phyloP scores from a whole-genome alignment of 371 early-diverging fungal species.

The Syncephalastrum monosporum region DNA sequence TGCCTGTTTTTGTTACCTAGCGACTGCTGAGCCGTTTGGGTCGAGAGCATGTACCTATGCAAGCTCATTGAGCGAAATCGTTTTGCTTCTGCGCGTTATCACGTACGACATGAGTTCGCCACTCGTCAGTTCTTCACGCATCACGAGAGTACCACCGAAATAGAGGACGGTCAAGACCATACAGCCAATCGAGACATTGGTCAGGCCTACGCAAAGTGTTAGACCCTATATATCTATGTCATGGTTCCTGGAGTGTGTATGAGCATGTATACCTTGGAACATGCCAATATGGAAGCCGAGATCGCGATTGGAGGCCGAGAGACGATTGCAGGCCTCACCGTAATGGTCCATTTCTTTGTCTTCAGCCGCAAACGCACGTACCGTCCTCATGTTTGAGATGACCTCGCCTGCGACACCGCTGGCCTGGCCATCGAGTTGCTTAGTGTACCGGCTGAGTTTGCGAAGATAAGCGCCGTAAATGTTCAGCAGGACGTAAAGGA shows the following conservation, averaged over 20 bases:
- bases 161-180: slow-evolving; percentile 75
- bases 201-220: slow-evolving; percentile 40
- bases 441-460: slow-evolving; percentile 49
- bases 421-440: slow-evolving; percentile 56
- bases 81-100: background rate
- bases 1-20: slow-evolving; percentile 38
- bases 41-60: slow-evolving; percentile 66
- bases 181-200: slow-evolving; percentile 67
- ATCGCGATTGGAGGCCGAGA: slow-evolving; percentile 40
- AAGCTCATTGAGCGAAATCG: background rate
- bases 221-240: background rate
- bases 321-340: slow-evolving; percentile 40
- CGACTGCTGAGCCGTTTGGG: slow-evolving; percentile 75
- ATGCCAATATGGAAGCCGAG: slow-evolving; percentile 79
- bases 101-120: slow-evolving; percentile 70
- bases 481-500: slow-evolving; percentile 64
- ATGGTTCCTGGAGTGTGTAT: background rate
- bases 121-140: slow-evolving; percentile 59
- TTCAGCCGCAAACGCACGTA: slow-evolving; percentile 77
- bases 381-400: slow-evolving; percentile 70
- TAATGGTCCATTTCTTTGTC: slow-evolving; percentile 63
- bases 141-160: slow-evolving; percentile 73
- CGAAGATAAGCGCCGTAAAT: slow-evolving; percentile 75
- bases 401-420: slow-evolving; percentile 73
- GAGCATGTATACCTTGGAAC: slow-evolving; percentile 61